Evolutionary conservation across 441 rosid genomes (phyloP), one percentile per base, ranked within the genome.

Genomic region (Metrosideros polymorpha): DNA sequence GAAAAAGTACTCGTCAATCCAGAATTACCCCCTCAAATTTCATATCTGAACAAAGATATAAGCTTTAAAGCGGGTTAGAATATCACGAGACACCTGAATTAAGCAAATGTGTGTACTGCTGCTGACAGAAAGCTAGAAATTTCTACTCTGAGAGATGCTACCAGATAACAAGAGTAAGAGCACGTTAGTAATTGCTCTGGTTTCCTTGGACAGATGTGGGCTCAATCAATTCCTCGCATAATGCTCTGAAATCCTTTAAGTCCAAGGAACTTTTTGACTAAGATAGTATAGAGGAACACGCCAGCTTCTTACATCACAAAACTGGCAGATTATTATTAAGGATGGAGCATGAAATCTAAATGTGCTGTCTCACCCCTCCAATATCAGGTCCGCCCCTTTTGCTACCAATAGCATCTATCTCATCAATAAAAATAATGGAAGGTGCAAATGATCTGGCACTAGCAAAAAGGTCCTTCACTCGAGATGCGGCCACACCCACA

Each of bases 311-410:
- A 39, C 47, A 39, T 71, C 39, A 71, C 79, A 71, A 17, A 71
- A 71, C 39, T 39, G 8, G n/a, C n/a, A 71, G 79, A 71, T 39
- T 9, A 71, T 71, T 10, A 71, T 39, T 43, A 71, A 71, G n/a
- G 17, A 71, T 39, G n/a, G 79, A 71, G 47, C 49, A 71, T 71
- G 79, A 71, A 71, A 39, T 71, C 47, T 71, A 39, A 71, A 82
- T 57, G 84, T 52, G 53, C 51, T 52, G 86, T 86, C 97, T 94
- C 92, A 98, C 99, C 94, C 99, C 99, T 27, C 98, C 99, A 87
- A 98, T 94, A 92, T 98, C 98, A 51, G 99, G 99, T 76, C 99
- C 99, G 50, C 99, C 99, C 86, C 99, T 96, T 91, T 96, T 98
- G 93, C 99, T 93, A 52, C 99, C 99, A 87, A 98, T 96, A 85